Conservation (phyloP, 768 basidiomycete species). For the Suillus fuscotomentosus region DNA sequence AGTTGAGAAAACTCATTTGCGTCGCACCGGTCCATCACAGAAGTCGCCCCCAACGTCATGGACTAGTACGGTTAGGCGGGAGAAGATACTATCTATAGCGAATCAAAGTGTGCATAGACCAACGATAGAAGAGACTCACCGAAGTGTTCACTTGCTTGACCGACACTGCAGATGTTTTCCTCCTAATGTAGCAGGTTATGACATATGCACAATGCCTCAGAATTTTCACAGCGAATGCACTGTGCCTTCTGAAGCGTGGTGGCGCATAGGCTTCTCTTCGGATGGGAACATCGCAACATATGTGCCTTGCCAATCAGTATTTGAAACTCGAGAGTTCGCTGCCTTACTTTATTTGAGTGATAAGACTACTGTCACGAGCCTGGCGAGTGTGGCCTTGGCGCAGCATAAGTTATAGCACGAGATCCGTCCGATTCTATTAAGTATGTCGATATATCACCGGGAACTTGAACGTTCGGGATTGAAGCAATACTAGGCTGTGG, state of each 20-base stretch:
- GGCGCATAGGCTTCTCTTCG: not conserved
- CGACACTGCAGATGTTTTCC: not conserved
- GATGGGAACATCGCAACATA: not conserved
- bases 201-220: not conserved
- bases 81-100: not conserved
- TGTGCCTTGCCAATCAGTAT: not conserved
- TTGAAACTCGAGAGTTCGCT: not conserved
- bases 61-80: not conserved
- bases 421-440: not conserved
- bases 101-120: not conserved
- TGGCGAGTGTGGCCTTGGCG: not conserved
- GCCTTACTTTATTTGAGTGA: not conserved
- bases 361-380: not conserved
- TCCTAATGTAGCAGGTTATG: not conserved
- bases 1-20: not conserved
- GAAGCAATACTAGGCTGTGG: not conserved
- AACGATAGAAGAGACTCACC: not conserved
- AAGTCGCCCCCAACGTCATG: not conserved
- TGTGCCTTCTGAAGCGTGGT: not conserved
- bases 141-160: not conserved
- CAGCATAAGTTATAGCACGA: not conserved
- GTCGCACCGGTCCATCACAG: not conserved
- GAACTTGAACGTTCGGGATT: not conserved
- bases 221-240: not conserved
- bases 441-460: not conserved